Conservation (phyloP, 2,329 filamentous ascomycete genomes). For the Dichotomopilus funicola region DNA sequence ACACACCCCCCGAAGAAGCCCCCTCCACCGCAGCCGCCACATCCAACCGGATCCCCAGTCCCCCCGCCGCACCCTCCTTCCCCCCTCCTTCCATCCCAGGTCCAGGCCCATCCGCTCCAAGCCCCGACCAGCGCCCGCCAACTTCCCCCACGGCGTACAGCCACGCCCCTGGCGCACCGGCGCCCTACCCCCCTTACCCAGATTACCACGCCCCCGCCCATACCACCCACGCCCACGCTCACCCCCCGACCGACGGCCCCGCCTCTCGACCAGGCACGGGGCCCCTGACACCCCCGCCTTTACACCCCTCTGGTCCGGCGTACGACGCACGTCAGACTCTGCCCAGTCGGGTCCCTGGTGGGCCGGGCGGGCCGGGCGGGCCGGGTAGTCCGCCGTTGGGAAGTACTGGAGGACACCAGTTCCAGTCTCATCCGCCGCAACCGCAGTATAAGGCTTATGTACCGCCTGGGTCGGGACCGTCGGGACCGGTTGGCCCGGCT, state of each 20-base stretch:
- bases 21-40: conserved; percentile 29
- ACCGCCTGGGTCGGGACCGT: conserved; percentile 32
- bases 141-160: conserved; percentile 31
- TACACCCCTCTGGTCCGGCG: conserved; percentile 39
- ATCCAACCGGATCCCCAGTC: conserved; percentile 22
- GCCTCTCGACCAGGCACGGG: conserved; percentile 21
- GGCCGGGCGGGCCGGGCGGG: background rate
- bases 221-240: background rate
- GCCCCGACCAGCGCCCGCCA: conserved; percentile 22
- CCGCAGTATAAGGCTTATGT: conserved; percentile 57
- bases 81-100: conserved; percentile 25
- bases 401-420: background rate
- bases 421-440: conserved; percentile 34
- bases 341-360: conserved; percentile 32
- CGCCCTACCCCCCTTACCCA: conserved; percentile 33
- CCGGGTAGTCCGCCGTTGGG: background rate
- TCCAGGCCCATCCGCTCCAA: conserved; percentile 26
- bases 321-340: conserved; percentile 46
- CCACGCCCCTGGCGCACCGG: conserved; percentile 32
- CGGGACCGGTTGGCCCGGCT: conserved; percentile 25
- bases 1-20: conserved; percentile 41
- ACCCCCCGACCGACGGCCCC: background rate
- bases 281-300: conserved; percentile 35
- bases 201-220: conserved; percentile 5
- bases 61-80: conserved; percentile 24